Evolutionary conservation across 139 green algal genomes (phyloP).

Genomic region (Chloropicon primus): DNA sequence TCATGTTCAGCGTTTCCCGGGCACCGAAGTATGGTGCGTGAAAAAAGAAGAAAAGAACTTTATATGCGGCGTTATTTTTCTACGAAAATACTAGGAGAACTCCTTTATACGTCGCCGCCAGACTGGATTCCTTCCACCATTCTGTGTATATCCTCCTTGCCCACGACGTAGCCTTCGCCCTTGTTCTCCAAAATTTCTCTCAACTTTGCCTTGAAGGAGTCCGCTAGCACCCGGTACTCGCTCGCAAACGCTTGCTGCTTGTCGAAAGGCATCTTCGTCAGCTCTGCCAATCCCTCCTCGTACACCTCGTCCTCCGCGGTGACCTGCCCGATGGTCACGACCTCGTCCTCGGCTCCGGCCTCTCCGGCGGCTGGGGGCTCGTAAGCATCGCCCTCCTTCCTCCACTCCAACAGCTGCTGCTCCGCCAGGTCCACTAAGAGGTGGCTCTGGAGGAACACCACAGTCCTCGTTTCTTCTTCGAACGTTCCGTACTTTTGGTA

Average conservation of each 20-base stretch:
- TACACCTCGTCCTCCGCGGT: background rate
- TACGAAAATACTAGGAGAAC: no score
- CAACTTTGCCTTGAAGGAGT: background rate
- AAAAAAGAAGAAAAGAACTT: no score
- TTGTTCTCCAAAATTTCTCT: background rate
- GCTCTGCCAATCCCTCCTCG: background rate
- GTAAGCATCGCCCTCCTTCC: background rate
- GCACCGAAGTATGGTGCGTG: background rate
- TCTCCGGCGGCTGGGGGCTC: background rate
- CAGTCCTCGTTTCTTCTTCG: background rate
- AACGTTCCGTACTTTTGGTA: background rate
- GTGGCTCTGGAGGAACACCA: background rate
- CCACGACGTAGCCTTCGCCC: background rate
- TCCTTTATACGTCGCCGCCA: no score
- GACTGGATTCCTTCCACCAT: background rate
- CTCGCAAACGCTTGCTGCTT: background rate
- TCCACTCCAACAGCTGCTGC: background rate
- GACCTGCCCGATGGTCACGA: background rate
- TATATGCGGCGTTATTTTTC: no score
- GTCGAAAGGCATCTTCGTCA: background rate
- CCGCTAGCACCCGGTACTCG: background rate
- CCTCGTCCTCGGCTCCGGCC: background rate
- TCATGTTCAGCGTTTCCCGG: background rate
- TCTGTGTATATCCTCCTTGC: background rate
- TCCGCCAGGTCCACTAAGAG: background rate